Conservation (phyloP, 805 yeast species). For the Hanseniaspora lindneri region DNA sequence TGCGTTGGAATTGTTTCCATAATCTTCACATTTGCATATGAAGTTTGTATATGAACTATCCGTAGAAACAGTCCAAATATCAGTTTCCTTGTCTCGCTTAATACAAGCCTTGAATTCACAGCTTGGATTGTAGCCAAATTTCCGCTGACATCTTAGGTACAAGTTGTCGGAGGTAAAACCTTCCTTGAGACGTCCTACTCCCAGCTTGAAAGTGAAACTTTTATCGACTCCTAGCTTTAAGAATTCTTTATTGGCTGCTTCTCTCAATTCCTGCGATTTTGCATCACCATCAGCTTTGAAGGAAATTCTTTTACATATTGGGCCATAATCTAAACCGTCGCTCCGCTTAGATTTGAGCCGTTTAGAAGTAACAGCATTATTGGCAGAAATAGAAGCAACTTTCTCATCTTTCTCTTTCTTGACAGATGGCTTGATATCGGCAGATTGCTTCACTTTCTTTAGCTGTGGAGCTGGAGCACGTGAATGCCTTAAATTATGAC, state of each 20-base stretch:
- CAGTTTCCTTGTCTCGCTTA: constrained; percentile 3
- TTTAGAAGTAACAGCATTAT: background rate
- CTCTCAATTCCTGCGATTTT: background rate
- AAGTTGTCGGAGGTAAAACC: constrained; percentile 3
- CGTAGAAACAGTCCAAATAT: constrained; percentile 2
- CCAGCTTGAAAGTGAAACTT: constrained; percentile 6
- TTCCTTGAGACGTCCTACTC: constrained; percentile 1
- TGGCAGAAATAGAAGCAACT: background rate
- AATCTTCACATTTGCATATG: constrained; percentile 8
- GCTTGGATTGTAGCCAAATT: background rate
- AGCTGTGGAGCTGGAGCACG: background rate
- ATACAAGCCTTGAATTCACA: constrained; percentile 3
- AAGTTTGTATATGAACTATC: constrained; percentile 2
- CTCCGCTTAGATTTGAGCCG: background rate
- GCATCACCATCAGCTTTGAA: background rate
- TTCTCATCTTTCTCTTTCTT: background rate
- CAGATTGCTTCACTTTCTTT: background rate
- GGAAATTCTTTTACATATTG: background rate
- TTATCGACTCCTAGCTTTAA: background rate
- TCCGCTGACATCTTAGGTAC: constrained; percentile 8
- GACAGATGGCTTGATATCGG: background rate
- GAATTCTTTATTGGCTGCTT: background rate
- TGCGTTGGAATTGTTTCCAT: background rate
- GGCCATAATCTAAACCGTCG: background rate
- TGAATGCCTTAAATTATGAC: no score